Evolutionary conservation across 257 asterid species (phyloP), one percentile per base, ranked within the genome.

Genomic region (Anisodus acutangulus): DNA sequence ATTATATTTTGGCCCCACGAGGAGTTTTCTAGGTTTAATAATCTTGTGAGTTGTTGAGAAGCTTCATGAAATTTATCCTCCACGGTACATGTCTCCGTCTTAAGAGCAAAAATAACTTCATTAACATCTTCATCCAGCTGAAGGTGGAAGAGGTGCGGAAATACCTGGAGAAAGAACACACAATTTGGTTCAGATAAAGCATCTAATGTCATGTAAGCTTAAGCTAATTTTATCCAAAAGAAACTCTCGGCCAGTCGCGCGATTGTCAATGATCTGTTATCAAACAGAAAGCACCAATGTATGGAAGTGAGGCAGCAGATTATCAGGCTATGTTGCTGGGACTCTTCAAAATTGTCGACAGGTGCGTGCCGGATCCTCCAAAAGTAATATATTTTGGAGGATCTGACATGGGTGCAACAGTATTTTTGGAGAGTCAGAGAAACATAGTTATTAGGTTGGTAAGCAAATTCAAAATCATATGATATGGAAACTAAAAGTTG

Each of bases 41-140:
- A 86, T 82, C 68, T 85, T 57, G 87, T 82, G 68, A 93, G 92
- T 86, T 5, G 86, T 16, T 85, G 54, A 41, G 89, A 70, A 68
- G 93, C 95, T 82, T 90, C 90, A 1, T 89, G 83, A 82, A 93
- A 85, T 35, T 84, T 85, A 76, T 92, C 91, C 78, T 91, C 94
- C 9, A 15, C 53, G 12, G 89, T 60, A 60, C 88, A 67, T 31
- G 87, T 62, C n/a, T 90, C 95, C 0, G 83, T 17, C 49, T 93
- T 97, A 37, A 92, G 91, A 55, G 96, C 99, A 78, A 97, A 95
- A 37, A 97, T 79, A 82, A 97, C 93, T 85, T 93, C 95, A 37
- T 95, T 95, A 51, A 97, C 91, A 81, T 97, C 99, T 91, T 95
- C 95, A 84, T 93, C 95, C 0, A 92, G 93, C 87, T 92, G 91